Base-by-base conservation (phyloP, 2,329 filamentous ascomycete species). In the Myotisia sp. region DNA sequence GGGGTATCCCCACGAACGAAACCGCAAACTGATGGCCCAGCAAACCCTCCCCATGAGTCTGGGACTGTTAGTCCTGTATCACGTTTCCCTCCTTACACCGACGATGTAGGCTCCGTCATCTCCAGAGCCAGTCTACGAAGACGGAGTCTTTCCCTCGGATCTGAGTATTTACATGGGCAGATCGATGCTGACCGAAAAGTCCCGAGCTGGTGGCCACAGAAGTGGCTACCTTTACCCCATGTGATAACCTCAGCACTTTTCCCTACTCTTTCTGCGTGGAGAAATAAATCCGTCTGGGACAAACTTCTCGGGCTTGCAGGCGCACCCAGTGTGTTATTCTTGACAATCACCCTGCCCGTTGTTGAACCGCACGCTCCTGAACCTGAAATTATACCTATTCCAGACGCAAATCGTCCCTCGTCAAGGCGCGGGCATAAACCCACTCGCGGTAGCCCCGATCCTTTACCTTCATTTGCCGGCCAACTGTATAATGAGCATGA, bases 271-370 rank as follows among this genome's bases (percentile, higher is more conserved):
- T 77, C 76, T 43, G 76, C 70, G 17, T 98, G 87, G 84, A 64
- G 58, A 27, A 72, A 79, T 18, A 95, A 94, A 57, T 74, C 65
- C n/a, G 56, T 79, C n/a, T 84, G 77, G 74, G 86, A 87, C 47
- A 85, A 81, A 49, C 60, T 85, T 28, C 62, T 94, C 30, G 87
- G 84, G 26, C 48, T 90, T 7, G 68, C 92, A 23, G 86, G 86
- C 5, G 77, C 84, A n/a, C 82, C 86, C 1, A 92, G 80, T 46
- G 84, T 98, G 23, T 82, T 98, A 42, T 60, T 95, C 2, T 66
- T 98, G 3, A 87, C 87, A 1, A 74, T 90, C 29, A 98, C 90
- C 0, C 58, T 98, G 3, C 90, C 92, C 0, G 85, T 98, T 1
- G 82, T 93, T 4, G 87, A 95, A 47, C 71, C 71, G 1, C 67